Base-by-base conservation (phyloP, 352 stramenopile species). In the Achlya hypogyna region DNA sequence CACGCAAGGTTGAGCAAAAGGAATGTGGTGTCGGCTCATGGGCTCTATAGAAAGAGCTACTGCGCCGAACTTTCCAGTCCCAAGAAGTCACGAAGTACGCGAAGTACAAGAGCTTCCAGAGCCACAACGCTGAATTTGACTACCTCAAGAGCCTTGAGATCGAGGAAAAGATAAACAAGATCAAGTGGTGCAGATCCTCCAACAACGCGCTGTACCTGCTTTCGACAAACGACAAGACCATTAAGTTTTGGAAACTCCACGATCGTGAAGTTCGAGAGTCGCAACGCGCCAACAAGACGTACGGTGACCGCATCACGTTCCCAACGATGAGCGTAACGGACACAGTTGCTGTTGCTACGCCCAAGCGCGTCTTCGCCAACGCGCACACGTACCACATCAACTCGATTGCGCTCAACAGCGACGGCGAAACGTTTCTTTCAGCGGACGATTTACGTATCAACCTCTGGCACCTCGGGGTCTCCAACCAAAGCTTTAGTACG, bases 341-440 rank as follows among this genome's bases (percentile, higher is more conserved):
- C 34, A n/a, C 65, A n/a, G 76, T 91, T 20, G 87, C 81, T 23
- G 76, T 83, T 43, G 87, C 89, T 25, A 93, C 81, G 18, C 69
- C 86, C 52, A 95, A 95, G 62, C 78, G 90, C 40, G 76, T 96
- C 18, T 98, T 89, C 68, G 79, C 87, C 0, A 98, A 98, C 70
- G 95, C 93, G 23, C 95, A 98, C 75, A 93, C 92, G 40, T 98
- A 98, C 73, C 95, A 98, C 74, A 98, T 98, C 76, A 98, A 98
- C 78, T 97, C 88, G 42, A 87, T 98, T 58, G 89, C 91, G 34
- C 84, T 96, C 64, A 97, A 96, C 73, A 96, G 81, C 65, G 95
- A 98, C 73, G 91, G 91, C 22, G 92, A 98, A 74, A 96, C 91
- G 32, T 98, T 98, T 70, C 81, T 98, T 64, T 98, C 90, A 49